Base-by-base conservation (phyloP, 2,329 filamentous ascomycete species). In the Curvularia lunata region DNA sequence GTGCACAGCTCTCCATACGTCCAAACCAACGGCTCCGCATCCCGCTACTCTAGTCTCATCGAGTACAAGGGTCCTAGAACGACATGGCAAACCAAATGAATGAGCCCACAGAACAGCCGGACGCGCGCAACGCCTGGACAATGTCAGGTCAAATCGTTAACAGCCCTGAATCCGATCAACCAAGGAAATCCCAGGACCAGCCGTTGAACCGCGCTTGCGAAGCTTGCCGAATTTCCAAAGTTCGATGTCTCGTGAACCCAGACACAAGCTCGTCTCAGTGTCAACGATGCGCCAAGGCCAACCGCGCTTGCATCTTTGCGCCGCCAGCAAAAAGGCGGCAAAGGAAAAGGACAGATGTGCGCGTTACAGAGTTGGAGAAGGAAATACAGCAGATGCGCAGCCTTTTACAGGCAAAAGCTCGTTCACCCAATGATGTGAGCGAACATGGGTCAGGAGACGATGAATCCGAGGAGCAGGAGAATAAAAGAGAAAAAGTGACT, bases 191-290 rank as follows among this genome's bases (percentile, higher is more conserved):
- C 4, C 51, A 63, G 37, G 72, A 75, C 1, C 70, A 71, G 37
- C 67, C 72, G 30, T 48, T 76, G 34, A 76, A 76, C 48, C 65
- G 73, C 52, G 73, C 74, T 10, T 76, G 73, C 54, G 74, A 76
- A 57, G 66, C 73, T 48, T 76, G 74, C 53, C 69, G 74, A 27
- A 56, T 71, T 6, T 76, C 73, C 9, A 76, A 76, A 63, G 67
- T 76, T 7, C 72, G 74, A 16, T 76, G 74, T 56, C 54, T 76
- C 30, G 52, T 68, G 10, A 68, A 71, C 19, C 62, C 70, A 8
- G 65, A 65, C 32, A 58, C 66, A 52, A 59, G 51, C 37, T 73
- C 70, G 5, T 62, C 62, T 2, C 70, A 71, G 46, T 76, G 74
- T 41, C 73, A 76, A 46, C 64, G 74, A 58, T 76, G 74, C 57